A percentile compares a stretch with the other conserved stretches of the same genome.
Evolutionary conservation across 1,139 yeast genomes (phyloP).

Genomic region (Komagataea norvegica): DNA sequence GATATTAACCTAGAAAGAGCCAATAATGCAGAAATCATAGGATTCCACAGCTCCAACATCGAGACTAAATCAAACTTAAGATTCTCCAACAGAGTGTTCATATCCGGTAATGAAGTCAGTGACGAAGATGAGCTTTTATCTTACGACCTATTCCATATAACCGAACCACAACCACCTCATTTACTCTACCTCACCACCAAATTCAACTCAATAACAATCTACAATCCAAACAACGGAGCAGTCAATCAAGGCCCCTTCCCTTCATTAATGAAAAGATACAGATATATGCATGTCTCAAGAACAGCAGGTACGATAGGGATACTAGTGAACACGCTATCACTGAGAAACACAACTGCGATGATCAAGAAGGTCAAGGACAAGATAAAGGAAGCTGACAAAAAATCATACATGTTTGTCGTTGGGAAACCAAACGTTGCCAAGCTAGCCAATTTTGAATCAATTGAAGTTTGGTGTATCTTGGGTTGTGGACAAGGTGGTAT

Average conservation of each 20-base stretch:
- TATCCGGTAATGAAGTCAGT: constrained; percentile 14
- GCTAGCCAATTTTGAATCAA: constrained; percentile 86
- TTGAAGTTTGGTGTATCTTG: constrained; percentile 88
- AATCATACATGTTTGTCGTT: constrained; percentile 89
- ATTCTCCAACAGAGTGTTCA: constrained; percentile 28
- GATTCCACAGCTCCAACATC: constrained; percentile 30
- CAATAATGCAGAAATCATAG: constrained; percentile 38
- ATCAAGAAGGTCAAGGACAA: constrained; percentile 55
- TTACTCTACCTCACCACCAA: constrained; percentile 69
- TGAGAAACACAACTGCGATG: constrained; percentile 62
- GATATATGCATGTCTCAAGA: constrained; percentile 82
- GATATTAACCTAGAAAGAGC: constrained; percentile 40
- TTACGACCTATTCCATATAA: constrained; percentile 62
- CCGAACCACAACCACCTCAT: constrained; percentile 74
- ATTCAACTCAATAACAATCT: constrained; percentile 49
- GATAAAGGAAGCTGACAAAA: constrained; percentile 75
- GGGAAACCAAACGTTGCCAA: constrained; percentile 99
- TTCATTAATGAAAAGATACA: constrained; percentile 75
- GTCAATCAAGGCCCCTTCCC: constrained; percentile 60
- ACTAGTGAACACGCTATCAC: constrained; percentile 80
- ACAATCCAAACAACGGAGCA: constrained; percentile 35
- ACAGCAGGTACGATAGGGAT: constrained; percentile 91
- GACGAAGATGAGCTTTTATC: constrained; percentile 27
- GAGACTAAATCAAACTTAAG: constrained; percentile 5
- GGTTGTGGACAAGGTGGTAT: constrained; percentile 97